phyloP scores from a whole-genome alignment of 306 rosid genomes.

The Vigna radiata region DNA sequence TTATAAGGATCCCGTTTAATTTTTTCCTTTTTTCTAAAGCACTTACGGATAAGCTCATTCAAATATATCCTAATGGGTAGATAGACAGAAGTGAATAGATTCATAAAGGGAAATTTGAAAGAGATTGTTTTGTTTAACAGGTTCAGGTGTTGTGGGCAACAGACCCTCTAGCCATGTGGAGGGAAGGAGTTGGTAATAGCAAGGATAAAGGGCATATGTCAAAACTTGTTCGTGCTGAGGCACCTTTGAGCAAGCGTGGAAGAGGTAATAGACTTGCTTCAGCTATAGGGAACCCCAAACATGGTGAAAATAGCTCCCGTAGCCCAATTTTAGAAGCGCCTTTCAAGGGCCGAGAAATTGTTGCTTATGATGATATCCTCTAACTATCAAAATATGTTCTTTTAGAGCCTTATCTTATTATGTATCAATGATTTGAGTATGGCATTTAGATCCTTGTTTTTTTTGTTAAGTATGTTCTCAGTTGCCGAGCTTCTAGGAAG shows the following conservation, averaged over 20 bases:
- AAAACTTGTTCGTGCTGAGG: slow-evolving; percentile 82
- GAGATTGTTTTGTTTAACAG: slow-evolving; percentile 48
- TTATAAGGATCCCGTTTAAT: too few species aligned
- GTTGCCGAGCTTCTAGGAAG: slow-evolving; percentile 34
- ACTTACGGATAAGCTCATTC: too few species aligned
- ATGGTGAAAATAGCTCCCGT: slow-evolving; percentile 42
- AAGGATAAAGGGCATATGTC: slow-evolving; percentile 64
- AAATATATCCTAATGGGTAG: neutral
- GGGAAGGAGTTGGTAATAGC: slow-evolving; percentile 77
- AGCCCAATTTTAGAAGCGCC: slow-evolving; percentile 60
- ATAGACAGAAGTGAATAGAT: neutral
- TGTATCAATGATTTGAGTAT: slow-evolving; percentile 35
- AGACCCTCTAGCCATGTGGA: slow-evolving; percentile 84
- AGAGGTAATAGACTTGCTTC: slow-evolving; percentile 86
- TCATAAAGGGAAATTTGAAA: neutral
- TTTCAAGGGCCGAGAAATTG: slow-evolving; percentile 73
- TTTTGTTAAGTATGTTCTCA: neutral
- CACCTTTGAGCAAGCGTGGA: slow-evolving; percentile 83
- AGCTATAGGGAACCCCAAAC: slow-evolving; percentile 64
- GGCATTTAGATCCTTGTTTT: slow-evolving; percentile 24
- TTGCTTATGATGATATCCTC: slow-evolving; percentile 88
- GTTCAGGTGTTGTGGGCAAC: slow-evolving; percentile 89
- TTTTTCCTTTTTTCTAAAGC: too few species aligned
- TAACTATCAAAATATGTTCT: slow-evolving; percentile 36
- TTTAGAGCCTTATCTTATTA: slow-evolving; percentile 22